These are phyloP conservation scores for Oryza coarctata DNA, from an alignment of 176 grass and related monocot genomes.

Conservation along the genomic window DNA sequence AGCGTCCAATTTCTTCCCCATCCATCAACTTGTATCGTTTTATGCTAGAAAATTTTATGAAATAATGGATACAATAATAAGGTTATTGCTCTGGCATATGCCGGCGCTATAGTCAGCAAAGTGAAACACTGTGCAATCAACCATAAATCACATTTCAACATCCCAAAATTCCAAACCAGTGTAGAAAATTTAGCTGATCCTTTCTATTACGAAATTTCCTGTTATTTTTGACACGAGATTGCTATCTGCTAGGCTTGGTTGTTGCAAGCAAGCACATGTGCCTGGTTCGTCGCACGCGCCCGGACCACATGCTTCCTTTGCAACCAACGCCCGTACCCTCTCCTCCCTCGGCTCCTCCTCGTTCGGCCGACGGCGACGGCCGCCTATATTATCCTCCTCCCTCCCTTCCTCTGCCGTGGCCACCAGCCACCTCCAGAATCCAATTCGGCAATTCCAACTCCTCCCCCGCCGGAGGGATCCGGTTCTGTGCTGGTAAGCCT, in stretches of 20 bases:
- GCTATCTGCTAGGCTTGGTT: too few relatives aligned
- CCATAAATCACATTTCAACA: background rate
- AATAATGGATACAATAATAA: too few relatives aligned
- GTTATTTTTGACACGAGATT: background rate
- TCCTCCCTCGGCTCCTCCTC: background rate
- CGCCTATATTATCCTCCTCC: background rate
- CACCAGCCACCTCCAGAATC: background rate
- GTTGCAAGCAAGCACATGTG: background rate
- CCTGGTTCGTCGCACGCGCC: background rate
- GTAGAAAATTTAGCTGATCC: background rate
- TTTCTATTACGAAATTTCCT: background rate
- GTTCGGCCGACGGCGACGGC: constrained; percentile 41
- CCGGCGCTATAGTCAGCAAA: too few relatives aligned
- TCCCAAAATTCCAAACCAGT: background rate
- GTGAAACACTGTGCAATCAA: background rate
- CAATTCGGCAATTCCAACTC: constrained; percentile 1
- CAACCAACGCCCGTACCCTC: constrained; percentile 3
- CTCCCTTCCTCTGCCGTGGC: background rate
- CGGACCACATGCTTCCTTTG: background rate
- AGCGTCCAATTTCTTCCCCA: too few relatives aligned
- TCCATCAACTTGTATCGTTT: too few relatives aligned
- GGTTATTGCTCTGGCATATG: too few relatives aligned
- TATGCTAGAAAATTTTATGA: too few relatives aligned
- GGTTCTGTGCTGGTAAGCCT: background rate
- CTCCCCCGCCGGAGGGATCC: constrained; percentile 34